Evolutionary conservation across 2,329 filamentous ascomycete species (phyloP).

Genomic region (Rasamsonia emersonii): DNA sequence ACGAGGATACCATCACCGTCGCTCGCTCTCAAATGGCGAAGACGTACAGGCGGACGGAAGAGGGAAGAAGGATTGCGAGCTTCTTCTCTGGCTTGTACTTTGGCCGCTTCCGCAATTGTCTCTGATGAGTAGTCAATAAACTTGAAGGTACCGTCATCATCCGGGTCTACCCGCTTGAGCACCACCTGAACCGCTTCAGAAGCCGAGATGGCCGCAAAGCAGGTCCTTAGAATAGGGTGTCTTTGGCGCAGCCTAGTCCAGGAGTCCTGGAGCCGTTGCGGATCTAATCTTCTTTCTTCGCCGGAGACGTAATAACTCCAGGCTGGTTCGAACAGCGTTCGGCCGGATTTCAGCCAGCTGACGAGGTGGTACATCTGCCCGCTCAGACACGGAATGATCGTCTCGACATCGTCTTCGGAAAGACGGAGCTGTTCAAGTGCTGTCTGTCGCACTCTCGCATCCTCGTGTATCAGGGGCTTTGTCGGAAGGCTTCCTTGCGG

Average conservation of each 20-base stretch:
- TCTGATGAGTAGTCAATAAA: slow-evolving; percentile 10
- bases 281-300: slow-evolving; percentile 15
- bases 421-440: slow-evolving; percentile 12
- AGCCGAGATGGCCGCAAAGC: slow-evolving; percentile 20
- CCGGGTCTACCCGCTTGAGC: slow-evolving; percentile 14
- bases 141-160: slow-evolving; percentile 15
- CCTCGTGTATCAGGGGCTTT: slow-evolving; percentile 10
- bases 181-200: slow-evolving; percentile 22
- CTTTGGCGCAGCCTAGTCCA: slow-evolving; percentile 23
- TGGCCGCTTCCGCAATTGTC: slow-evolving; percentile 11
- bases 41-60: slow-evolving; percentile 21
- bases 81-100: slow-evolving; percentile 15
- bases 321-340: slow-evolving; percentile 22
- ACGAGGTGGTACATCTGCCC: slow-evolving; percentile 25
- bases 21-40: slow-evolving; percentile 19
- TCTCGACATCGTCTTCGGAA: slow-evolving; percentile 15
- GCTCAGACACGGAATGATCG: slow-evolving; percentile 22
- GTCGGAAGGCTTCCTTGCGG: background rate
- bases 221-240: slow-evolving; percentile 25
- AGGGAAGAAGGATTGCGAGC: slow-evolving; percentile 20
- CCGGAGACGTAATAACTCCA: slow-evolving; percentile 23
- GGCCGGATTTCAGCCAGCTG: slow-evolving; percentile 24
- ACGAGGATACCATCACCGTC: slow-evolving; percentile 22
- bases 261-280: slow-evolving; percentile 15
- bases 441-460: slow-evolving; percentile 6